These are phyloP conservation scores for Acanthamoeba polyphaga DNA, from an alignment of 208 protist genomes.

Conservation along the genomic window DNA sequence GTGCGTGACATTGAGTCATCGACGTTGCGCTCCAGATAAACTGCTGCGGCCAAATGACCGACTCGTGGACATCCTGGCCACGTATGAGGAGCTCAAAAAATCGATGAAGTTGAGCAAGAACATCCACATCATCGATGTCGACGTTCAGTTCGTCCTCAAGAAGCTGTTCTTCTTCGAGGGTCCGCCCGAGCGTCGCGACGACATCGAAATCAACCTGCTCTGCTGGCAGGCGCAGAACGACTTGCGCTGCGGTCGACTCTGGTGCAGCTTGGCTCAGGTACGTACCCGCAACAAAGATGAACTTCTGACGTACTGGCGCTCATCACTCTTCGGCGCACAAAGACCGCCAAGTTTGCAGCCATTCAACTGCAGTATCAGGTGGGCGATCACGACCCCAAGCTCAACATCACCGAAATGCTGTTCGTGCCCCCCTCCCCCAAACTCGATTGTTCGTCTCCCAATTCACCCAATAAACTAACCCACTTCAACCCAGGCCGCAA, in stretches of 20 bases:
- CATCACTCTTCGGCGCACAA: not conserved
- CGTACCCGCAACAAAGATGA: not conserved
- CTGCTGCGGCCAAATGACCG: not conserved
- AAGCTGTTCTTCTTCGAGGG: slow-evolving; percentile 39
- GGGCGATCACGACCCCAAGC: slow-evolving; percentile 10
- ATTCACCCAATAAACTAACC: not conserved
- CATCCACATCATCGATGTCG: slow-evolving; percentile 27
- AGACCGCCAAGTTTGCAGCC: not conserved
- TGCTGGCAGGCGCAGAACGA: slow-evolving; percentile 39
- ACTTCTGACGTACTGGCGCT: not conserved
- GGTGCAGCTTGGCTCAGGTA: not conserved
- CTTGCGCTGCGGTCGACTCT: not conserved
- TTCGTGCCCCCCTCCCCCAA: not conserved
- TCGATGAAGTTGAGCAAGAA: slow-evolving; percentile 37
- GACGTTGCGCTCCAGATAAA: not conserved
- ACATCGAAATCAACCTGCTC: slow-evolving; percentile 22
- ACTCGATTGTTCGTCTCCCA: not conserved
- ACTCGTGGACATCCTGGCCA: slow-evolving; percentile 37
- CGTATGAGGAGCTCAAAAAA: slow-evolving; percentile 49
- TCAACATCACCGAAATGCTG: not conserved
- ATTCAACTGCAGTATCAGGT: slow-evolving; percentile 8
- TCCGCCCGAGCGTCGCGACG: not conserved
- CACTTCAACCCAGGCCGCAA: not conserved
- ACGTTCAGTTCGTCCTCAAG: slow-evolving; percentile 13
- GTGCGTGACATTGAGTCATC: not conserved